phyloP scores from a whole-genome alignment of 2,329 filamentous ascomycete genomes.

The Diaporthe sp. region DNA sequence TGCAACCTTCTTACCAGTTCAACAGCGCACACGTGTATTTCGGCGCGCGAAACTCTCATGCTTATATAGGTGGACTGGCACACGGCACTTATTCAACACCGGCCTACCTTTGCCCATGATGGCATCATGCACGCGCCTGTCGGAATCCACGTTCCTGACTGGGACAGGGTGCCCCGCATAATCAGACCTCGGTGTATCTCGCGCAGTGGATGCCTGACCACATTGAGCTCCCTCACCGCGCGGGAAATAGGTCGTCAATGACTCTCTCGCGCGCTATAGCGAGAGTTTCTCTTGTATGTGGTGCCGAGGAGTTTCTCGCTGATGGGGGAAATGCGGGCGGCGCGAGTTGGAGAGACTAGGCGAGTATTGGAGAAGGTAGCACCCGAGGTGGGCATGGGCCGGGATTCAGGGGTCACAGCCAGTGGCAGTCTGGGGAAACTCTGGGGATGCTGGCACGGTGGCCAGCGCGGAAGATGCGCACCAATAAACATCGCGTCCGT shows the following conservation, averaged over 20 bases:
- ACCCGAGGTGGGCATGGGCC: conserved; percentile 10
- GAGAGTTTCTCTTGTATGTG: not conserved
- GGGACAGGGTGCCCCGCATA: not conserved
- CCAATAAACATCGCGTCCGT: conserved; percentile 29
- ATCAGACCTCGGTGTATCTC: conserved; percentile 28
- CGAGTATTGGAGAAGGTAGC: conserved; percentile 29
- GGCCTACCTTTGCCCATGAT: conserved; percentile 11
- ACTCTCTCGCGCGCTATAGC: not conserved
- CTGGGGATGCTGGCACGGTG: conserved; percentile 20
- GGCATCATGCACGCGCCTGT: conserved; percentile 10
- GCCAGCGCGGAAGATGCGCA: conserved; percentile 30
- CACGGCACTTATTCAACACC: not conserved
- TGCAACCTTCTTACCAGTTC: conserved; percentile 14
- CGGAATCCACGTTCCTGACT: conserved; percentile 15
- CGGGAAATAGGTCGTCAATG: not conserved
- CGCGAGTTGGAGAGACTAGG: not conserved
- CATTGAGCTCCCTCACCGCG: not conserved
- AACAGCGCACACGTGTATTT: not conserved
- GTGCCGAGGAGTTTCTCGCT: conserved; percentile 7
- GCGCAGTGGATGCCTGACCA: not conserved
- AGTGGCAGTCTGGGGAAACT: conserved; percentile 31
- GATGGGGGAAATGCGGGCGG: conserved; percentile 20
- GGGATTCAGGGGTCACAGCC: conserved; percentile 26
- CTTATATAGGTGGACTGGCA: conserved; percentile 11
- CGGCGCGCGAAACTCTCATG: not conserved